These are phyloP conservation scores for Brassica cretica DNA, from an alignment of 345 rosid genomes.

Conservation along the genomic window DNA sequence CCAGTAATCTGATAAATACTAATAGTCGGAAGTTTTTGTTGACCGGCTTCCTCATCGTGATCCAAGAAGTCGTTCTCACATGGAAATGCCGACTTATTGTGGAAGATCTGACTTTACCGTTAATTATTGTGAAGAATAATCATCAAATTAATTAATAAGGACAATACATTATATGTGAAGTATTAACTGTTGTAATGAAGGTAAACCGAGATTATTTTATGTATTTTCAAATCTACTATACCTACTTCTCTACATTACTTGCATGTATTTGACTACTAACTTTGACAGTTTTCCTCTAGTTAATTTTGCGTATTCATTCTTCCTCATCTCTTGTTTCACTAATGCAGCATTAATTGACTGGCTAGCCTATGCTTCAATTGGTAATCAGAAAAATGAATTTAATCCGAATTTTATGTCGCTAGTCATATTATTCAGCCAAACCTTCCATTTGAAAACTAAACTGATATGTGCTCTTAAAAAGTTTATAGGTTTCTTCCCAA, in stretches of 20 bases:
- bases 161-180: conserved; percentile 17
- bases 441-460: neutral
- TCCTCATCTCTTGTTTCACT: neutral
- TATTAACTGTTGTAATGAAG: conserved; percentile 2
- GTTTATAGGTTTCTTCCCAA: neutral
- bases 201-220: neutral
- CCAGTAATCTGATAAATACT: neutral
- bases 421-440: neutral
- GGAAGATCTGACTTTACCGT: neutral
- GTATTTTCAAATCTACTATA: neutral
- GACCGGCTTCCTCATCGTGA: neutral
- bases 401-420: neutral
- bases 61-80: conserved; percentile 9
- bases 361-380: conserved; percentile 11
- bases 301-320: neutral
- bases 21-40: neutral
- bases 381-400: neutral
- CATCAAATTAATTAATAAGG: neutral
- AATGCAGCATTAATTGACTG: neutral
- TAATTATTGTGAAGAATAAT: conserved; percentile 15
- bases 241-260: conserved; percentile 34
- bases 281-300: neutral
- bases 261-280: conserved; percentile 44
- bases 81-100: conserved; percentile 16
- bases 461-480: neutral